Base-by-base conservation (phyloP, 164 flowering plant species). In the Sedum album region DNA sequence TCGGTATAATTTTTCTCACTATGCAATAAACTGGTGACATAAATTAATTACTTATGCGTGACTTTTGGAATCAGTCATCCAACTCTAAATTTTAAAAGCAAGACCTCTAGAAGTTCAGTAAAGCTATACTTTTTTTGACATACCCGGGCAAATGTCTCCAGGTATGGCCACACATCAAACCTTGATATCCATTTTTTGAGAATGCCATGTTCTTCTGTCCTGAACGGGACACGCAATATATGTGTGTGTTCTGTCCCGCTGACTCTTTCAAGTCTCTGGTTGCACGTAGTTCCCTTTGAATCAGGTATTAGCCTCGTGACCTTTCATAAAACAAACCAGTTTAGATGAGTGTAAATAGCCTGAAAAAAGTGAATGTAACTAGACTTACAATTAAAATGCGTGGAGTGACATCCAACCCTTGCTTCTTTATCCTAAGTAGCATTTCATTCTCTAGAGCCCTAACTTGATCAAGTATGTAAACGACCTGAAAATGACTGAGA, bases 391-490 rank as follows among this genome's bases (percentile, higher is more conserved):
- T 73, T 11, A 80, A 48, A 70, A 80, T 80, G 60, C 66, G 60
- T 36, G 80, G 80, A 69, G 66, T 77, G 63, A 72, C 64, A 67
- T 68, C 69, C 2, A 80, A 62, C 10, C 80, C 79, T 71, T 80
- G 80, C 60, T 74, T 65, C 71, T 74, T 70, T 17, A 76, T 76
- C 35, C 79, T 68, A 3, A 35, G 67, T 25, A 74, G 68, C 70
- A 80, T 21, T 61, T 80, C 83, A 30, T 64, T 73, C 65, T 80
- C 83, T 39, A 80, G 30, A 30, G 83, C 83, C 39, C 69, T 68
- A 3, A 80, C 83, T 78, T 80, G 83, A 71, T 80, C 83, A 5
- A 80, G 71, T 66, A 80, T 66, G 49, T 66, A 66, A 4, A 66
- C 68, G 6, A 66, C 57, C 68, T 66, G 68, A 39, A 39, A 21